A percentile compares a stretch with the other conserved stretches of the same genome.
Conservation (phyloP, 2,329 filamentous ascomycete species). For the Fusarium guadeloupense region DNA sequence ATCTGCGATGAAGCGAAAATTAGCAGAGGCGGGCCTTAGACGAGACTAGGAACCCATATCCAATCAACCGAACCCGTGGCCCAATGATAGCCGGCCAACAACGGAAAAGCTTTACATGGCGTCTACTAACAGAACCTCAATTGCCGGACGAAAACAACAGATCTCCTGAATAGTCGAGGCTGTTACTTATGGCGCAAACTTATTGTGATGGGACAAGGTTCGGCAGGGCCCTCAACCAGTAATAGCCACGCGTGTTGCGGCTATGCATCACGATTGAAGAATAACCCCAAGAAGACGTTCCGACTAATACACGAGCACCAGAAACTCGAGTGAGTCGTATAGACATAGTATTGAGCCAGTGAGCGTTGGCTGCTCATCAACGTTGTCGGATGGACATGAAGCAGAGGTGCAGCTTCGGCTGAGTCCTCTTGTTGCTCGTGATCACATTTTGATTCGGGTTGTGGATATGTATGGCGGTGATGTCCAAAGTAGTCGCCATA, state of each 20-base stretch:
- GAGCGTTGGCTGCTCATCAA: conserved; percentile 10
- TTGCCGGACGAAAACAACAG: conserved; percentile 8
- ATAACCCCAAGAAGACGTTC: conserved; percentile 3
- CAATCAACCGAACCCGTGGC: conserved; percentile 35
- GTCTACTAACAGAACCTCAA: too few species aligned
- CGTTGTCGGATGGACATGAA: conserved; percentile 12
- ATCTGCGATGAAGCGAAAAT: conserved; percentile 11
- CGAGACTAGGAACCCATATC: conserved; percentile 29
- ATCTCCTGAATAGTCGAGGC: neutral
- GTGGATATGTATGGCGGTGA: neutral
- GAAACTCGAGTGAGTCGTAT: neutral
- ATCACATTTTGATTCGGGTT: conserved; percentile 3
- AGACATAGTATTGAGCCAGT: conserved; percentile 22
- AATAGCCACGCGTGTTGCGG: conserved; percentile 27
- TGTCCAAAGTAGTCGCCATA: neutral
- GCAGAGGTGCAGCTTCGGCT: neutral
- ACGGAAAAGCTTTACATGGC: too few species aligned
- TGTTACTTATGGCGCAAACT: neutral
- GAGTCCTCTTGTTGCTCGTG: neutral
- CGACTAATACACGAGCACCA: neutral
- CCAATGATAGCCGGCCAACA: conserved; percentile 14
- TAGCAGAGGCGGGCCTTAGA: conserved; percentile 2
- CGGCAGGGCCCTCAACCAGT: conserved; percentile 24
- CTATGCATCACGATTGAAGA: conserved; percentile 37
- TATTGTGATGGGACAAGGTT: neutral